Evolutionary conservation across 805 yeast genomes (phyloP).

Genomic region (Candida vaughaniae): DNA sequence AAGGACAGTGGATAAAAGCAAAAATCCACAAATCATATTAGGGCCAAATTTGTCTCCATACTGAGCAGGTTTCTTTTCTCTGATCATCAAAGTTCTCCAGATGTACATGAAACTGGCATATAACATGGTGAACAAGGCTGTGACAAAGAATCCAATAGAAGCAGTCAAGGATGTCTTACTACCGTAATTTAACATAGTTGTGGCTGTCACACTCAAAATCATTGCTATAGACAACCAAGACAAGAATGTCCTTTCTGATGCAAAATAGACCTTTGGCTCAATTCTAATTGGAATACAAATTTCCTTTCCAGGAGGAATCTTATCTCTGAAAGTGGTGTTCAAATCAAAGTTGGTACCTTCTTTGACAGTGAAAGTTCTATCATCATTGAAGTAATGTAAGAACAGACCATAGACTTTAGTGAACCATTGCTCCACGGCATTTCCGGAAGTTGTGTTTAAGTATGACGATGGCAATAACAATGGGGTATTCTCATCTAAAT

Average conservation of each 20-base stretch:
- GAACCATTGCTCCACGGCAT: constrained; percentile 34
- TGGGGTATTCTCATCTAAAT: constrained; percentile 48
- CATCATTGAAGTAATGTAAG: constrained; percentile 43
- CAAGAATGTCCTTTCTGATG: constrained; percentile 92
- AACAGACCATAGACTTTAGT: constrained; percentile 33
- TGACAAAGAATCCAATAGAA: constrained; percentile 79
- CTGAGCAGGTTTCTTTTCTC: constrained; percentile 76
- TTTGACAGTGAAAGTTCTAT: constrained; percentile 44
- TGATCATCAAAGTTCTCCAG: constrained; percentile 78
- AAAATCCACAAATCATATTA: constrained; percentile 69
- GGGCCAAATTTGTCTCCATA: constrained; percentile 92
- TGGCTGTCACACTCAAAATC: constrained; percentile 85
- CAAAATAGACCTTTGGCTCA: constrained; percentile 98
- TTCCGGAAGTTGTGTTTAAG: constrained; percentile 22
- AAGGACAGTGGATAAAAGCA: constrained; percentile 66
- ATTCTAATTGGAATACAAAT: constrained; percentile 93
- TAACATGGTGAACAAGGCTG: constrained; percentile 69
- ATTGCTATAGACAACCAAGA: constrained; percentile 93
- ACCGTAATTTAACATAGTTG: constrained; percentile 83
- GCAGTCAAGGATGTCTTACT: constrained; percentile 70
- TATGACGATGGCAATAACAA: constrained; percentile 41
- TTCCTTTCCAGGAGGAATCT: constrained; percentile 84
- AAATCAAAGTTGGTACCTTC: constrained; percentile 46
- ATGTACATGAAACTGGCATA: constrained; percentile 76
- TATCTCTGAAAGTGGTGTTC: constrained; percentile 46